Evolutionary conservation across 1,139 yeast species (phyloP).

Genomic region (Pichia kudriavzevii): DNA sequence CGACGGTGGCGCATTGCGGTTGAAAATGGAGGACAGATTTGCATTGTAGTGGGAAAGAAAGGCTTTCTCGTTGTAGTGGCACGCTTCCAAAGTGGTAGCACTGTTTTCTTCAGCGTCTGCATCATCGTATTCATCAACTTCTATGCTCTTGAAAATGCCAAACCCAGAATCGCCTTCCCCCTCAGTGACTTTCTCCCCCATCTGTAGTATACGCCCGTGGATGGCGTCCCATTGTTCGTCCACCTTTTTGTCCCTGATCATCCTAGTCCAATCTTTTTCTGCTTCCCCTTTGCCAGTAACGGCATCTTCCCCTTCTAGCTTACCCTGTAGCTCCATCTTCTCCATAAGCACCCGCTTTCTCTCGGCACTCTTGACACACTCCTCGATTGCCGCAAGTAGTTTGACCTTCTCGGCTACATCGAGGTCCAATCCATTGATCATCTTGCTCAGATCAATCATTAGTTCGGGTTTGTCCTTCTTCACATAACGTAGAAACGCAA

Average conservation of each 20-base stretch:
- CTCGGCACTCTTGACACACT: slow-evolving; percentile 37
- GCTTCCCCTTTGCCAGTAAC: slow-evolving; percentile 1
- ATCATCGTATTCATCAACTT: too few species aligned
- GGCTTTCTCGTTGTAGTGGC: too few species aligned
- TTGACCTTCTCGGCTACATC: slow-evolving; percentile 28
- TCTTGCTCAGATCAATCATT: slow-evolving; percentile 33
- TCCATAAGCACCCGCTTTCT: slow-evolving; percentile 34
- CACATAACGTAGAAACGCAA: slow-evolving; percentile 52
- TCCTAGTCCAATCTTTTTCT: slow-evolving; percentile 25
- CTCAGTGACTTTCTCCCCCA: too few species aligned
- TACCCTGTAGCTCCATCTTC: slow-evolving; percentile 37
- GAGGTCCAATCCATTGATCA: slow-evolving; percentile 24
- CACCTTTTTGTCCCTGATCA: slow-evolving; percentile 23
- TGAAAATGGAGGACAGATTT: too few species aligned
- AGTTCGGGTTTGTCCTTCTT: slow-evolving; percentile 45
- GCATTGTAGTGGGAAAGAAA: too few species aligned
- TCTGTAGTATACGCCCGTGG: slow-evolving; percentile 19
- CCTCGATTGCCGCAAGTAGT: slow-evolving; percentile 38
- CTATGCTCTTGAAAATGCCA: too few species aligned
- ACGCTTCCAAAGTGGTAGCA: too few species aligned
- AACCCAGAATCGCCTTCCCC: too few species aligned
- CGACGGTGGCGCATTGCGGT: too few species aligned
- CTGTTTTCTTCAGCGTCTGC: too few species aligned
- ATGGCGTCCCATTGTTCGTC: slow-evolving; percentile 31
- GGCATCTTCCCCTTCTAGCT: slow-evolving; percentile 16